Percentiles rank a stretch among this genome's conserved stretches.
phyloP scores from a whole-genome alignment of 805 yeast genomes.

The Vanderwaltozyma verrucispora region DNA sequence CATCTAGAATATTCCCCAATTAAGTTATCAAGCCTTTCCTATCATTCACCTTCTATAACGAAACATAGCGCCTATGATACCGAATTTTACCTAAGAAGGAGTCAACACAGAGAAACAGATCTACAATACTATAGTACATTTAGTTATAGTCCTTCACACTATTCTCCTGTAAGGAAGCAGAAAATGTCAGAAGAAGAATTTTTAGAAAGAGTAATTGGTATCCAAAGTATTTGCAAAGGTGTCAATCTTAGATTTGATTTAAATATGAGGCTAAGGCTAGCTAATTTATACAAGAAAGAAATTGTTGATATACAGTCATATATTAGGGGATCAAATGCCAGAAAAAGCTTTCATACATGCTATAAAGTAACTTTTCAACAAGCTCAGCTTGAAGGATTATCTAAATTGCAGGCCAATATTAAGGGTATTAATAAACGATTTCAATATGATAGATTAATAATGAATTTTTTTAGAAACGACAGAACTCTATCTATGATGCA shows the following conservation, averaged over 20 bases:
- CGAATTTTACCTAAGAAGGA: conserved; percentile 21
- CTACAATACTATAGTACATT: conserved; percentile 15
- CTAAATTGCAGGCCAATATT: conserved; percentile 41
- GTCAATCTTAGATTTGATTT: conserved; percentile 52
- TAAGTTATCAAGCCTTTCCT: conserved; percentile 18
- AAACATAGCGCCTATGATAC: conserved; percentile 21
- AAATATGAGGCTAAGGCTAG: conserved; percentile 52
- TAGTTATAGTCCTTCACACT: conserved; percentile 17
- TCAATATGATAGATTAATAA: conserved; percentile 15
- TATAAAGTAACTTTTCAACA: conserved; percentile 27
- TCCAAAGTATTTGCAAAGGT: conserved; percentile 68
- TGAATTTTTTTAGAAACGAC: conserved; percentile 21
- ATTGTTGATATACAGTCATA: conserved; percentile 40
- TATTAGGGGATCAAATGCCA: conserved; percentile 38
- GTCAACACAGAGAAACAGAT: conserved; percentile 19
- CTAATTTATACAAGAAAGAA: conserved; percentile 45
- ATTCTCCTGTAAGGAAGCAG: conserved; percentile 23
- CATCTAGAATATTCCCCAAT: conserved; percentile 20
- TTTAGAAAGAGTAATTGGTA: conserved; percentile 31
- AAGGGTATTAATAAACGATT: conserved; percentile 36
- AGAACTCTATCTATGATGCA: conserved; percentile 26
- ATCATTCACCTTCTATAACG: conserved; percentile 27
- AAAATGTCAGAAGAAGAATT: conserved; percentile 25
- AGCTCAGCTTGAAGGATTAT: conserved; percentile 1
- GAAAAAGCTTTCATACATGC: conserved; percentile 5